These are phyloP conservation scores for Suillus fuscotomentosus DNA, from an alignment of 768 basidiomycete species.

Conservation along the genomic window DNA sequence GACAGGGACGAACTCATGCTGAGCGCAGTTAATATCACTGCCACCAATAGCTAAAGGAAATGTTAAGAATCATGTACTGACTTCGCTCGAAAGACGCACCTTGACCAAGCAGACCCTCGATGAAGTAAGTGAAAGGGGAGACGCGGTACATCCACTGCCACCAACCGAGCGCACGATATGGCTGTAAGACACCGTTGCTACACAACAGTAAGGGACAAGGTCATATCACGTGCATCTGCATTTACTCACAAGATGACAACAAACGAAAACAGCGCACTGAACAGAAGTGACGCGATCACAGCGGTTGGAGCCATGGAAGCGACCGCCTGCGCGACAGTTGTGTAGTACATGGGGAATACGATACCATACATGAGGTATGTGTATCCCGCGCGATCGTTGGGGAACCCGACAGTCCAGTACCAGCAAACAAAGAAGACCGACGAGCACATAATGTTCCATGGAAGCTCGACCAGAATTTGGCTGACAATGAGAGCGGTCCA, in stretches of 20 bases:
- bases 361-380: slow-evolving; percentile 54
- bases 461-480: slow-evolving; percentile 54
- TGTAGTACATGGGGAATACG: slow-evolving; percentile 60
- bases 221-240: neutral
- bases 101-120: slow-evolving; percentile 23
- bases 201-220: neutral
- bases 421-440: slow-evolving; percentile 62
- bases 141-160: slow-evolving; percentile 67
- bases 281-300: slow-evolving; percentile 58
- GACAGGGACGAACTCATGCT: slow-evolving; percentile 59
- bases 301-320: slow-evolving; percentile 61
- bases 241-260: slow-evolving; percentile 54
- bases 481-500: slow-evolving; percentile 60
- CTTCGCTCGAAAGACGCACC: slow-evolving; percentile 33
- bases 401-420: slow-evolving; percentile 71
- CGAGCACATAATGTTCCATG: slow-evolving; percentile 61
- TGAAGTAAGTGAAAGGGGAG: neutral
- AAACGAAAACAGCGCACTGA: slow-evolving; percentile 59
- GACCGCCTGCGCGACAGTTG: slow-evolving; percentile 57
- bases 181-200: slow-evolving; percentile 65
- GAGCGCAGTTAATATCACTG: slow-evolving; percentile 52
- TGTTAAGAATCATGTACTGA: neutral
- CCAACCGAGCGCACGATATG: slow-evolving; percentile 58
- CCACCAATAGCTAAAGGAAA: slow-evolving; percentile 47
- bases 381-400: slow-evolving; percentile 52